A percentile compares a stretch with the other conserved stretches of the same genome.
These are phyloP conservation scores for Candida methanosorbosa DNA, from an alignment of 805 yeast genomes.

Conservation along the genomic window DNA sequence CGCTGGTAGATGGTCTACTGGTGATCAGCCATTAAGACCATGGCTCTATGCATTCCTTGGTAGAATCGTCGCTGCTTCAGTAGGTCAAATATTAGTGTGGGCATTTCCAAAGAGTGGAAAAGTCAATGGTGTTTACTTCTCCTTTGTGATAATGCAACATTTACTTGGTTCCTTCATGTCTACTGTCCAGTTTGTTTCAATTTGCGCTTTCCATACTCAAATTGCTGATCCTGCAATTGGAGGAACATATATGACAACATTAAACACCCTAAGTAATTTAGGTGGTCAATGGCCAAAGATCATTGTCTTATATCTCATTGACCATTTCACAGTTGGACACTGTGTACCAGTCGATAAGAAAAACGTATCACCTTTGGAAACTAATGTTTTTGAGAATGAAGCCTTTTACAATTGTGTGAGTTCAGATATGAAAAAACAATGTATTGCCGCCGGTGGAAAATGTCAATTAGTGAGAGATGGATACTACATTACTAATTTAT, in stretches of 20 bases:
- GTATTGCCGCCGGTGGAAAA: slow-evolving; percentile 46
- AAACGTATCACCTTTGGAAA: neutral
- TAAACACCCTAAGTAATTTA: slow-evolving; percentile 83
- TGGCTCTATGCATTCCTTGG: slow-evolving; percentile 89
- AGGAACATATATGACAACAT: slow-evolving; percentile 95
- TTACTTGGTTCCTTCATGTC: slow-evolving; percentile 84
- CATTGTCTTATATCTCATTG: slow-evolving; percentile 73
- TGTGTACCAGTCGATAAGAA: slow-evolving; percentile 34
- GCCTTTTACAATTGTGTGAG: slow-evolving; percentile 21
- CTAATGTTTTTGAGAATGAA: slow-evolving; percentile 16
- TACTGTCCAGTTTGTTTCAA: slow-evolving; percentile 90
- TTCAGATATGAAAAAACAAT: slow-evolving; percentile 33
- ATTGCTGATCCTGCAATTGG: slow-evolving; percentile 95
- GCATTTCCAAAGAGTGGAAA: slow-evolving; percentile 53
- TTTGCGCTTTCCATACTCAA: slow-evolving; percentile 90
- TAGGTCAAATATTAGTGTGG: slow-evolving; percentile 68
- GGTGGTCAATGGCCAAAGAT: slow-evolving; percentile 98
- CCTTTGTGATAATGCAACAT: slow-evolving; percentile 75
- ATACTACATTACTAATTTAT: slow-evolving; percentile 64
- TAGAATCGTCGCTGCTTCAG: slow-evolving; percentile 60
- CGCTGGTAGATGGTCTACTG: slow-evolving; percentile 91
- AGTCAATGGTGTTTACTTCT: slow-evolving; percentile 47
- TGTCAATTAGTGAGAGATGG: slow-evolving; percentile 64
- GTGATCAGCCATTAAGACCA: slow-evolving; percentile 67
- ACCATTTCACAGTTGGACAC: slow-evolving; percentile 57